Conservation (phyloP, 306 rosid species). For the Lithocarpus polystachyus region DNA sequence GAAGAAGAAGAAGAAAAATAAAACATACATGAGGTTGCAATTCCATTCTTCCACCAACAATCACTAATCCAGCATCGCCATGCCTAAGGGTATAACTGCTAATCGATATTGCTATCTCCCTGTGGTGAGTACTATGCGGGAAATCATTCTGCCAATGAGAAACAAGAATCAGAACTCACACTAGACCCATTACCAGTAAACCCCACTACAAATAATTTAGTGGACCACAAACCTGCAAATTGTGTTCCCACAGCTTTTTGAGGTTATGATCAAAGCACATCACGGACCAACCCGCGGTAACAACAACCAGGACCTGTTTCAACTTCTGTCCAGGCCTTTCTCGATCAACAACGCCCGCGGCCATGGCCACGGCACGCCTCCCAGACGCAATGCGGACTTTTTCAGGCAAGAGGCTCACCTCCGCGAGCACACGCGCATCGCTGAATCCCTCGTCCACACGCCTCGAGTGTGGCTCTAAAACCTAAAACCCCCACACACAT, state of each 20-base stretch:
- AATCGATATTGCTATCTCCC: slow-evolving; percentile 85
- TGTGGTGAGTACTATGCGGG: slow-evolving; percentile 94
- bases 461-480: slow-evolving; percentile 88
- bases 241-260: slow-evolving; percentile 84
- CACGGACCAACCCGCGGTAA: slow-evolving; percentile 93
- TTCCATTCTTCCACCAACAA: slow-evolving; percentile 99
- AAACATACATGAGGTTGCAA: slow-evolving; percentile 83
- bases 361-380: slow-evolving; percentile 96
- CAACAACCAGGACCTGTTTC: slow-evolving; percentile 88
- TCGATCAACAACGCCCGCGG: slow-evolving; percentile 77
- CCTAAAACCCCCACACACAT: slow-evolving; percentile 33
- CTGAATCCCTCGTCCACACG: slow-evolving; percentile 94
- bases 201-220: background rate
- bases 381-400: slow-evolving; percentile 84
- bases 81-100: slow-evolving; percentile 88
- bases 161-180: slow-evolving; percentile 18
- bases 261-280: slow-evolving; percentile 98
- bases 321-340: slow-evolving; percentile 59
- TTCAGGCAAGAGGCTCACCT: slow-evolving; percentile 86
- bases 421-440: slow-evolving; percentile 68
- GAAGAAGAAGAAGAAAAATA: background rate
- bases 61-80: slow-evolving; percentile 90
- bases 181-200: background rate
- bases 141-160: slow-evolving; percentile 67
- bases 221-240: slow-evolving; percentile 70